Conservation (phyloP, 192 early-diverging fungal genomes). For the Coemansia sp. region DNA sequence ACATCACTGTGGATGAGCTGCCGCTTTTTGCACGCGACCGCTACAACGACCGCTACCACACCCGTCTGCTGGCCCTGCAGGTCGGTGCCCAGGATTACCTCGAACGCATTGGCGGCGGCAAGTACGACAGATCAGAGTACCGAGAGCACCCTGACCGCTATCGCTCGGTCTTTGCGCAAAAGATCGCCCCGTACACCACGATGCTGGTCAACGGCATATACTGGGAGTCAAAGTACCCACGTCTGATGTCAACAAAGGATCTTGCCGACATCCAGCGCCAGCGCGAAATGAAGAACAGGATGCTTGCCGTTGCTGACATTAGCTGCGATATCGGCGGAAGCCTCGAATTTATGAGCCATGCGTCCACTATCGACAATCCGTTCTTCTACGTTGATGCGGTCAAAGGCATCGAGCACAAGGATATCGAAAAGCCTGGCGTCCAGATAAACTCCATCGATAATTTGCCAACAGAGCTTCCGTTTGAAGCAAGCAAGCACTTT, state of each 20-base stretch:
- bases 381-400: conserved; percentile 93
- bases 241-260: conserved; percentile 86
- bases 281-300: conserved; percentile 65
- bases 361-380: conserved; percentile 86
- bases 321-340: conserved; percentile 93
- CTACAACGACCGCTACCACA: conserved; percentile 66
- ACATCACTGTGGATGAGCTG: conserved; percentile 74
- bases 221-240: conserved; percentile 87
- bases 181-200: conserved; percentile 90
- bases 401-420: conserved; percentile 64
- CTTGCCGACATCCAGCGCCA: conserved; percentile 69
- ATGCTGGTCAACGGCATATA: conserved; percentile 93
- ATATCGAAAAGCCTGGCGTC: conserved; percentile 79
- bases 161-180: conserved; percentile 76
- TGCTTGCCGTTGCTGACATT: conserved; percentile 90
- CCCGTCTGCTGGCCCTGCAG: conserved; percentile 63
- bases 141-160: conserved; percentile 76
- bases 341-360: conserved; percentile 91
- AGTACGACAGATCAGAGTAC: conserved; percentile 72
- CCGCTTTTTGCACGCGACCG: conserved; percentile 59
- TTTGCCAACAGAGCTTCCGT: conserved; percentile 92
- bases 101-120: conserved; percentile 69
- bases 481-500: conserved; percentile 94
- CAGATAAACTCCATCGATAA: conserved; percentile 99
- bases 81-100: conserved; percentile 81